phyloP scores from a whole-genome alignment of 1,284 basidiomycete species.

The Rhodotorula sp. region DNA sequence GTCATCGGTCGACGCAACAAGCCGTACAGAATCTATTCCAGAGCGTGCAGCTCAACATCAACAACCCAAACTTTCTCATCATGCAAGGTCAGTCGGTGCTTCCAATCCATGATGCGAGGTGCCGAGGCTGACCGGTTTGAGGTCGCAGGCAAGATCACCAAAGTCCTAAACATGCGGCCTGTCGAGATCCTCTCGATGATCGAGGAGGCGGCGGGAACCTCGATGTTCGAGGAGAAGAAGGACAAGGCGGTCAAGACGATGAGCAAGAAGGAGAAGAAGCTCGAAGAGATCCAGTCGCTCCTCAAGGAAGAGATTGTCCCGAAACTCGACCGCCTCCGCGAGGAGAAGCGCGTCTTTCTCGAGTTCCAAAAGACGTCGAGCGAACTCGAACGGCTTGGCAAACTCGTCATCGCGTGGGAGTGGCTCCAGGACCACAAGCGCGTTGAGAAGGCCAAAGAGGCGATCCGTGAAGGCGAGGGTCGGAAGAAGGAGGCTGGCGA shows the following conservation, averaged over 20 bases:
- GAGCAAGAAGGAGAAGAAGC: conserved; percentile 94
- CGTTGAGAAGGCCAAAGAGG: conserved; percentile 51
- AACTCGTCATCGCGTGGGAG: conserved; percentile 82
- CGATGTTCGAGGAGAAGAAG: conserved; percentile 99
- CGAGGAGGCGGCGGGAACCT: conserved; percentile 96
- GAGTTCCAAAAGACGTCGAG: conserved; percentile 85
- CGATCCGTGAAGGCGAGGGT: conserved; percentile 54
- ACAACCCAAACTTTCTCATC: conserved; percentile 99
- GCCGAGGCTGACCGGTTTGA: fast-evolving
- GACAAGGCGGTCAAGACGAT: conserved; percentile 97
- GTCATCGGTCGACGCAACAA: conserved; percentile 88
- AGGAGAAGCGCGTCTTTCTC: conserved; percentile 85
- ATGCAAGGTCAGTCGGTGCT: conserved; percentile 77
- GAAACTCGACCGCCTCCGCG: conserved; percentile 85
- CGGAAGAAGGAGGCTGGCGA: conserved; percentile 53
- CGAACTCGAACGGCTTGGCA: conserved; percentile 84
- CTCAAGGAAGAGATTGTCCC: conserved; percentile 90
- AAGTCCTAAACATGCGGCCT: conserved; percentile 97
- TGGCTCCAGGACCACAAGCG: conserved; percentile 64
- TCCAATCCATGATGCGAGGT: not conserved
- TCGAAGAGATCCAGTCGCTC: conserved; percentile 78
- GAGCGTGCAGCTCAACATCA: conserved; percentile 97
- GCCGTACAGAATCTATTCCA: conserved; percentile 91
- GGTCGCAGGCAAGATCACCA: conserved; percentile 49
- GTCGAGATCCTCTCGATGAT: conserved; percentile 98